A percentile compares a stretch with the other conserved stretches of the same genome.
Evolutionary conservation across 805 yeast genomes (phyloP).

Genomic region (Pichia nanzhaoensis): DNA sequence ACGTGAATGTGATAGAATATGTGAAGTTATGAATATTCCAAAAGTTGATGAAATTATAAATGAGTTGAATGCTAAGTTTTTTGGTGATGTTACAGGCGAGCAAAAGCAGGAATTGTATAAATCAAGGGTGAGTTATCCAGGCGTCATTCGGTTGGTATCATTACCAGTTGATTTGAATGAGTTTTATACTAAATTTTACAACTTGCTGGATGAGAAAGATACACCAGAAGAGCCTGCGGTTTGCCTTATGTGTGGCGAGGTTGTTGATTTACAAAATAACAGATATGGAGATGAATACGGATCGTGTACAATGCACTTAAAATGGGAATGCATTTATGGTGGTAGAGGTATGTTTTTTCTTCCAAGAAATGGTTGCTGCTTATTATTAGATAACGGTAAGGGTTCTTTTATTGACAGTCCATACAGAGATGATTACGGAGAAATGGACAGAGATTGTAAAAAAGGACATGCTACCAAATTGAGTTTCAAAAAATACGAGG

Average conservation of each 20-base stretch:
- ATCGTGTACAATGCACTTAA: slow-evolving; percentile 70
- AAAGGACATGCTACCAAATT: slow-evolving; percentile 68
- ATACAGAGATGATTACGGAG: slow-evolving; percentile 81
- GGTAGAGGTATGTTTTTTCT: slow-evolving; percentile 65
- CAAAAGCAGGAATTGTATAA: slow-evolving; percentile 11
- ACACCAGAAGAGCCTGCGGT: slow-evolving; percentile 68
- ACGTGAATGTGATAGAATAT: slow-evolving; percentile 50
- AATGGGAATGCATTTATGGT: slow-evolving; percentile 52
- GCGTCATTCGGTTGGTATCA: slow-evolving; percentile 49
- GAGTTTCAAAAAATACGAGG: slow-evolving; percentile 54
- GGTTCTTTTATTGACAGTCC: slow-evolving; percentile 87
- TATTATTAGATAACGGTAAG: slow-evolving; percentile 61
- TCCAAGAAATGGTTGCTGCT: slow-evolving; percentile 60
- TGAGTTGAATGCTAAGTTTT: slow-evolving; percentile 13
- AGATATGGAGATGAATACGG: slow-evolving; percentile 55
- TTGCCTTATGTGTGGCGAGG: slow-evolving; percentile 74
- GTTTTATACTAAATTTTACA: slow-evolving; percentile 56
- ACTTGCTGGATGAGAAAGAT: slow-evolving; percentile 33
- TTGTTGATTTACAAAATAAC: slow-evolving; percentile 59
- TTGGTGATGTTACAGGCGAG: slow-evolving; percentile 7
- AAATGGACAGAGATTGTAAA: slow-evolving; percentile 65
- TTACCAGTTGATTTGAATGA: slow-evolving; percentile 63
- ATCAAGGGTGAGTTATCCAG: slow-evolving; percentile 52
- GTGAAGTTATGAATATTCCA: slow-evolving; percentile 44
- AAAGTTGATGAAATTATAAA: slow-evolving; percentile 25